These are phyloP conservation scores for Moesziomyces parantarcticus DNA, from an alignment of 1,284 basidiomycete species.

Conservation along the genomic window DNA sequence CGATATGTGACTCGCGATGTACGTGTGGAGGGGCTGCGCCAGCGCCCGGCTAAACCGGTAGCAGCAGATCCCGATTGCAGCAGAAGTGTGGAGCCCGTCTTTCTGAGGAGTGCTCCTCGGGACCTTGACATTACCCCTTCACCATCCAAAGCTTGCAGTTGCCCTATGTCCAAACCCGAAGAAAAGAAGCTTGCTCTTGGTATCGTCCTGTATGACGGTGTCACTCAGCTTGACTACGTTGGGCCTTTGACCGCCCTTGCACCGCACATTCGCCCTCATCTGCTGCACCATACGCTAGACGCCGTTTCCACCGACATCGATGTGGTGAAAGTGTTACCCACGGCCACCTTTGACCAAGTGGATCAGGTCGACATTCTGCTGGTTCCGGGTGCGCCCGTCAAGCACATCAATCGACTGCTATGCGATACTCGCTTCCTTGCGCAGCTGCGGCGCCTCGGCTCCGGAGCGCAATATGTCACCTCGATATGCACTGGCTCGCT, in stretches of 20 bases:
- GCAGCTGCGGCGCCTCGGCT: background rate
- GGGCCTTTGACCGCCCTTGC: background rate
- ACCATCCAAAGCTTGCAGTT: background rate
- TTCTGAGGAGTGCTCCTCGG: too few species aligned
- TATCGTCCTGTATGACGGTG: background rate
- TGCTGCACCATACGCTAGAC: background rate
- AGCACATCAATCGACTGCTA: background rate
- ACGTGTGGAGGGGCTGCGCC: background rate
- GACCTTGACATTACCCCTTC: background rate
- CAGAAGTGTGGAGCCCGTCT: background rate
- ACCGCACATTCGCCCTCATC: background rate
- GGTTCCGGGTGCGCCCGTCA: background rate
- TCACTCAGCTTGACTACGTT: background rate
- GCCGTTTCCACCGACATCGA: background rate
- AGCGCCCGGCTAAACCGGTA: background rate
- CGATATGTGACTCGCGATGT: background rate
- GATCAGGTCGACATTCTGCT: background rate
- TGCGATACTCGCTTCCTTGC: background rate
- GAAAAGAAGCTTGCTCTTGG: background rate
- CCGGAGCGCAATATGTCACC: too few species aligned
- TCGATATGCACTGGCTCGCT: too few species aligned
- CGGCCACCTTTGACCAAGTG: background rate
- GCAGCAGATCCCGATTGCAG: background rate
- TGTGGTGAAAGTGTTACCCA: background rate
- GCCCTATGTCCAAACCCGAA: background rate